Conservation (phyloP, 2,329 filamentous ascomycete species). For the Bipolaris cookei region DNA sequence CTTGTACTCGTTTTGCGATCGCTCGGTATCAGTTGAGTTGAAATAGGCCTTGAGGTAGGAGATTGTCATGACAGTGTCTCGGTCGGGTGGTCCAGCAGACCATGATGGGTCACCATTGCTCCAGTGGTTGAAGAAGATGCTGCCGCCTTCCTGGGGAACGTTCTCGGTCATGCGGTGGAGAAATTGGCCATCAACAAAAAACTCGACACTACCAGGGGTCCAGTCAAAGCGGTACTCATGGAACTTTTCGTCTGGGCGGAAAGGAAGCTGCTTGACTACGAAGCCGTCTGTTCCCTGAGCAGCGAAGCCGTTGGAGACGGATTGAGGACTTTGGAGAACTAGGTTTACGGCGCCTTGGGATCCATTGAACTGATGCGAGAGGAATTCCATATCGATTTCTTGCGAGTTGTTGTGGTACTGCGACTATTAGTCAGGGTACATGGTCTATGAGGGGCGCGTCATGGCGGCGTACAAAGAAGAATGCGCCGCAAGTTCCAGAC, state of each 20-base stretch:
- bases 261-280: conserved; percentile 64
- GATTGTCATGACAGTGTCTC: conserved; percentile 68
- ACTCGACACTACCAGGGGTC: conserved; percentile 65
- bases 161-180: conserved; percentile 63
- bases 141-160: conserved; percentile 67
- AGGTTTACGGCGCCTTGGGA: conserved; percentile 69
- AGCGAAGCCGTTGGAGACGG: conserved; percentile 66
- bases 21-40: conserved; percentile 64
- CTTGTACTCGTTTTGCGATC: conserved; percentile 39
- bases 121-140: conserved; percentile 76
- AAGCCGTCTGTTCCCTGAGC: conserved; percentile 66
- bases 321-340: conserved; percentile 72
- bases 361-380: conserved; percentile 69
- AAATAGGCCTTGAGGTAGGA: conserved; percentile 80
- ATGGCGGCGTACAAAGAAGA: conserved; percentile 70
- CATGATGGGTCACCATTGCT: conserved; percentile 75
- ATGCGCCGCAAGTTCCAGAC: conserved; percentile 75
- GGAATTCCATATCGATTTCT: conserved; percentile 82
- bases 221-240: conserved; percentile 86
- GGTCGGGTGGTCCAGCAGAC: conserved; percentile 71
- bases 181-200: conserved; percentile 69
- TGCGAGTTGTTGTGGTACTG: conserved; percentile 80
- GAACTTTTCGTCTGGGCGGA: conserved; percentile 68
- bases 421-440: conserved; percentile 15
- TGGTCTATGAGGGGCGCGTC: background rate